These are phyloP conservation scores for Penicillium samsonianum DNA, from an alignment of 495 filamentous ascomycete genomes.

Conservation along the genomic window DNA sequence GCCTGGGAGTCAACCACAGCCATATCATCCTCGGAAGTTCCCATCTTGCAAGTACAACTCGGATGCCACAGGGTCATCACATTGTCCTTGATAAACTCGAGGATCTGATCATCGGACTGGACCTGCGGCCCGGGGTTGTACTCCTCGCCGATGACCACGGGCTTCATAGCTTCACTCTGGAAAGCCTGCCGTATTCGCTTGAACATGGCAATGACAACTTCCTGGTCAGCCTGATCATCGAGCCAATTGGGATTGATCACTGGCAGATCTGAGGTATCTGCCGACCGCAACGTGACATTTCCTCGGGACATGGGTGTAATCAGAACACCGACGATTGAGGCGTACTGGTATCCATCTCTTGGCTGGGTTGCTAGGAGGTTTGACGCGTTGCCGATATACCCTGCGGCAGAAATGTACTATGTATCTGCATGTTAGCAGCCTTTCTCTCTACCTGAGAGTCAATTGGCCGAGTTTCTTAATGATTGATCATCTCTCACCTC, in stretches of 20 bases:
- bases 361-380: constrained; percentile 39
- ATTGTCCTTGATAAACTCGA: constrained; percentile 40
- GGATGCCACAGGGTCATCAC: constrained; percentile 53
- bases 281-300: constrained; percentile 52
- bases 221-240: constrained; percentile 46
- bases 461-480: no score
- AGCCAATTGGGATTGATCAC: constrained; percentile 59
- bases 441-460: not conserved
- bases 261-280: constrained; percentile 46
- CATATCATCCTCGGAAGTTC: constrained; percentile 43
- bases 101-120: constrained; percentile 54
- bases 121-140: constrained; percentile 48
- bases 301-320: constrained; percentile 55
- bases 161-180: constrained; percentile 40
- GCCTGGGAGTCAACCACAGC: constrained; percentile 59
- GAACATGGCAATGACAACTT: constrained; percentile 55
- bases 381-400: constrained; percentile 41
- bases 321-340: constrained; percentile 42
- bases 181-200: constrained; percentile 52
- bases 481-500: constrained; percentile 44
- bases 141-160: constrained; percentile 48
- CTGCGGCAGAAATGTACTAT: constrained; percentile 41
- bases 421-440: constrained; percentile 16
- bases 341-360: constrained; percentile 50
- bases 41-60: constrained; percentile 57